These are phyloP conservation scores for Crithidia mellificae DNA, from an alignment of 208 protist species.

Conservation along the genomic window DNA sequence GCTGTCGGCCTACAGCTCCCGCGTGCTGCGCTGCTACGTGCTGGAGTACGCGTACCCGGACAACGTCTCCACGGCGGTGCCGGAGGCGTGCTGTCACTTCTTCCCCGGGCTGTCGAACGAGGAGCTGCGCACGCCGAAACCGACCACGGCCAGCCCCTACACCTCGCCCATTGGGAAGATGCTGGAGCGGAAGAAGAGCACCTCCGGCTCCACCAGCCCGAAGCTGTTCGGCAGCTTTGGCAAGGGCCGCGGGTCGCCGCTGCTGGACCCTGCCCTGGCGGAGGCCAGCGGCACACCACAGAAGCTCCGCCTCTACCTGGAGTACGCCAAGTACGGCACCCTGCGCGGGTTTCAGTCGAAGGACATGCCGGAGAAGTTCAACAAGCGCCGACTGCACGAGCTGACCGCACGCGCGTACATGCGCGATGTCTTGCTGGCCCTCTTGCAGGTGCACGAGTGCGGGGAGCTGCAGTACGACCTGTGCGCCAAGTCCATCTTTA, in stretches of 20 bases:
- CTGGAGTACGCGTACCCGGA: slow-evolving; percentile 53
- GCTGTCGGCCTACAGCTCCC: slow-evolving; percentile 45
- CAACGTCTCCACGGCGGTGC: slow-evolving; percentile 13
- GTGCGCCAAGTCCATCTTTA: slow-evolving; percentile 66
- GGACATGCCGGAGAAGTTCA: slow-evolving; percentile 59
- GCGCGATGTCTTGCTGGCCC: slow-evolving; percentile 76
- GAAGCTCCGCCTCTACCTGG: slow-evolving; percentile 66
- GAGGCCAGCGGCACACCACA: slow-evolving; percentile 4
- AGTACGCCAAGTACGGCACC: slow-evolving; percentile 68
- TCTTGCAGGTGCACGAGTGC: slow-evolving; percentile 76
- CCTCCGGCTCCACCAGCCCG: not conserved
- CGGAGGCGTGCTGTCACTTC: slow-evolving; percentile 28
- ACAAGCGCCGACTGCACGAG: slow-evolving; percentile 64
- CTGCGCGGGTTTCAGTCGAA: slow-evolving; percentile 49
- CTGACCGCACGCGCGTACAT: slow-evolving; percentile 72
- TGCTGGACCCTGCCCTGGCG: not conserved
- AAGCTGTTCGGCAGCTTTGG: not conserved
- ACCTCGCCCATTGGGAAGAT: not conserved
- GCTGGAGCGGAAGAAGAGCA: slow-evolving; percentile 5
- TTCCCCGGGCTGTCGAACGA: slow-evolving; percentile 12
- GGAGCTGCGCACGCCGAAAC: not conserved
- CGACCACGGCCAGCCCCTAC: not conserved
- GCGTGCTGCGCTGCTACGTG: slow-evolving; percentile 55
- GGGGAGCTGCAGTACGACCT: slow-evolving; percentile 76
- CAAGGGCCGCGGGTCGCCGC: not conserved